A percentile compares a stretch with the other conserved stretches of the same genome.
phyloP scores from a whole-genome alignment of 176 grass and related monocot genomes.

The Saccharum spontaneum region DNA sequence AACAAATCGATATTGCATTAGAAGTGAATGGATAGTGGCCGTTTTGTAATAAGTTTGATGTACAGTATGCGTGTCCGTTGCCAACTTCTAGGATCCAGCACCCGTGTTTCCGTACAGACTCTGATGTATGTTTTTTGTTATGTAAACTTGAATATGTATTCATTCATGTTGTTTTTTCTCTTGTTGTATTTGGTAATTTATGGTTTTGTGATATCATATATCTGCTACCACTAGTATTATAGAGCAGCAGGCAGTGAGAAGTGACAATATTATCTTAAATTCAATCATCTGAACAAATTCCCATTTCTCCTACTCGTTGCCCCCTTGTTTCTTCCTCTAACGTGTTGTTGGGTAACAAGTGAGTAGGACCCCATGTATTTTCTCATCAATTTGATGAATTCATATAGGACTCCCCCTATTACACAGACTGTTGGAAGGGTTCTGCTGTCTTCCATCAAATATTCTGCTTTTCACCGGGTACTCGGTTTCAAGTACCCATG shows the following conservation, averaged over 20 bases:
- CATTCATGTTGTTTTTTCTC: not conserved
- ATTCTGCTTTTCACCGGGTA: not conserved
- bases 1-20: not conserved
- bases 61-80: not conserved
- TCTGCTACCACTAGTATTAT: not conserved
- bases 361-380: not conserved
- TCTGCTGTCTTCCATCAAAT: not conserved
- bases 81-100: constrained; percentile 3
- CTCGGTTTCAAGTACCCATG: not conserved
- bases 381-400: not conserved
- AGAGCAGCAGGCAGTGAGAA: not conserved
- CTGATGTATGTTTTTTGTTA: not conserved
- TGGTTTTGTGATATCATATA: not conserved
- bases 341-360: not conserved
- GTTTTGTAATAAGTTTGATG: not conserved
- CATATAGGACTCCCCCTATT: not conserved
- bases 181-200: not conserved
- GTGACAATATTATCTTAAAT: not conserved
- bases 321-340: not conserved
- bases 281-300: constrained; percentile 2
- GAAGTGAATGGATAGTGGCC: not conserved
- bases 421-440: not conserved
- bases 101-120: not conserved
- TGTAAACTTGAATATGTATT: not conserved
- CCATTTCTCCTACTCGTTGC: not conserved